Evolutionary conservation across 257 asterid genomes (phyloP).

Genomic region (Thymus quinquecostatus): DNA sequence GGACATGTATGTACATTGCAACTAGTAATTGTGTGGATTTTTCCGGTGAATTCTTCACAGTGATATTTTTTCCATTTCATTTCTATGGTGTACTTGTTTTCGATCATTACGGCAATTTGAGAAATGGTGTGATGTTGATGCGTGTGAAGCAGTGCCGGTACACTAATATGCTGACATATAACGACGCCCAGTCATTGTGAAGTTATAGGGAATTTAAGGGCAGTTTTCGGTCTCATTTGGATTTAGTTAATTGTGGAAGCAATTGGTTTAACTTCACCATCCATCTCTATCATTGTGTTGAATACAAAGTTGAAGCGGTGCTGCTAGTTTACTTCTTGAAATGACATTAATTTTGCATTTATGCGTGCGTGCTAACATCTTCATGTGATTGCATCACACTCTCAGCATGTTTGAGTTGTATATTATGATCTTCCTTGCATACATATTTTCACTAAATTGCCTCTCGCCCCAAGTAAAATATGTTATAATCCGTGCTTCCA

Average conservation of each 20-base stretch:
- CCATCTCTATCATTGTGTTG: not conserved
- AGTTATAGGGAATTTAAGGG: not conserved
- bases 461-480: not conserved
- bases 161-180: not conserved
- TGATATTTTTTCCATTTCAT: not conserved
- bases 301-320: too few relatives aligned
- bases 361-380: not conserved
- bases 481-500: slow-evolving; percentile 26
- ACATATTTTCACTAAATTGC: too few relatives aligned
- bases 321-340: not conserved
- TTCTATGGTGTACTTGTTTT: not conserved
- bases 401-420: too few relatives aligned
- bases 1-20: too few relatives aligned
- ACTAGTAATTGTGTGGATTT: slow-evolving; percentile 11
- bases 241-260: slow-evolving; percentile 11
- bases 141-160: too few relatives aligned
- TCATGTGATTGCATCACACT: not conserved
- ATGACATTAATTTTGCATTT: not conserved
- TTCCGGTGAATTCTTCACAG: not conserved
- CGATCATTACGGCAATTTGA: not conserved
- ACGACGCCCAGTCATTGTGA: not conserved
- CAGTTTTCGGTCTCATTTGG: not conserved
- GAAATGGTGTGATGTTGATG: slow-evolving; percentile 8
- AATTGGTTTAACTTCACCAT: slow-evolving; percentile 16
- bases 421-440: too few relatives aligned